Evolutionary conservation across 169 alveolate species (phyloP).

Genomic region (Ichthyophthirius multifiliis): DNA sequence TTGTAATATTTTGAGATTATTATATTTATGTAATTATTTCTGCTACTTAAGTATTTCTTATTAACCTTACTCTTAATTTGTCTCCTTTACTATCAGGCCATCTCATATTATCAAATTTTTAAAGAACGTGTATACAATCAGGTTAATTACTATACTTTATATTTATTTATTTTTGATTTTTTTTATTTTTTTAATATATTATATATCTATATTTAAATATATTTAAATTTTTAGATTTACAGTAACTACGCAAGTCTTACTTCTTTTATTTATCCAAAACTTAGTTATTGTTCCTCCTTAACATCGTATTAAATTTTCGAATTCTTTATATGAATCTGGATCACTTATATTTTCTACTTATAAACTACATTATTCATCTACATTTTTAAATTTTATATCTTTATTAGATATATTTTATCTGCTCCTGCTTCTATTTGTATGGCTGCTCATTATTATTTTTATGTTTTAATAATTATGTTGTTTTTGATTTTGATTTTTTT

Average conservation of each 20-base stretch:
- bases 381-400: constrained; percentile 1
- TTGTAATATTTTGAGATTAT: not conserved
- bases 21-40: not conserved
- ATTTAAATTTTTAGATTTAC: not conserved
- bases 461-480: too few relatives aligned
- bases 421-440: too few relatives aligned
- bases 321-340: not conserved
- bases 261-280: constrained; percentile 1
- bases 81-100: not conserved
- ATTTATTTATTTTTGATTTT: not conserved
- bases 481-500: too few relatives aligned
- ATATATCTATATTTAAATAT: not conserved
- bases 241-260: not conserved
- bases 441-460: too few relatives aligned
- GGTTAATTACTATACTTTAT: not conserved
- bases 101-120: not conserved
- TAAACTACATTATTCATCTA: not conserved
- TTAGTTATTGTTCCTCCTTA: not conserved
- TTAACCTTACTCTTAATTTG: not conserved
- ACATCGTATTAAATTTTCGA: not conserved
- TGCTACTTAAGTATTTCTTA: not conserved
- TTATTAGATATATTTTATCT: too few relatives aligned
- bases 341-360: not conserved
- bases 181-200: not conserved
- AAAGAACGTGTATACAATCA: not conserved